A percentile compares a stretch with the other conserved stretches of the same genome.
Evolutionary conservation across 2,329 filamentous ascomycete species (phyloP).

Genomic region (Exophiala viscosa): DNA sequence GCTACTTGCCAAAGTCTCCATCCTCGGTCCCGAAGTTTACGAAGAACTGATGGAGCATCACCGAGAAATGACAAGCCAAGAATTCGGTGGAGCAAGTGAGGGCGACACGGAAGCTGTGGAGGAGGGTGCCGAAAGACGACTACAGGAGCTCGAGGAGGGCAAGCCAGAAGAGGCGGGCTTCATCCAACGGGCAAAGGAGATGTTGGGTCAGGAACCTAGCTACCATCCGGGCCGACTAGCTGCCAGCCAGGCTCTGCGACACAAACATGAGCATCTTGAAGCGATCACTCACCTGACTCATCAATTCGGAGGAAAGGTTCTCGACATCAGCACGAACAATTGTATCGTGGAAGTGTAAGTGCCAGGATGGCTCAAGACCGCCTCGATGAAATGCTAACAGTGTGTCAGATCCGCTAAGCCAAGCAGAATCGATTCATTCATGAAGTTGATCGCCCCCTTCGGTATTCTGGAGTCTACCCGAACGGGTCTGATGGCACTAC

Average conservation of each 20-base stretch:
- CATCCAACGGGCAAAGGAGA: slow-evolving; percentile 25
- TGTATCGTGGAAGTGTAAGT: slow-evolving; percentile 96
- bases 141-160: slow-evolving; percentile 38
- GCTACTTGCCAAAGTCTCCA: slow-evolving; percentile 92
- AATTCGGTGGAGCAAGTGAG: slow-evolving; percentile 31
- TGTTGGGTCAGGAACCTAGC: slow-evolving; percentile 47
- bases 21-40: slow-evolving; percentile 95
- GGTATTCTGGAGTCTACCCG: slow-evolving; percentile 94
- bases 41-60: slow-evolving; percentile 95
- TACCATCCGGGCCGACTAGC: slow-evolving; percentile 89
- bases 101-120: slow-evolving; percentile 36
- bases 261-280: slow-evolving; percentile 96
- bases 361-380: slow-evolving; percentile 21
- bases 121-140: slow-evolving; percentile 26
- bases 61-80: slow-evolving; percentile 71
- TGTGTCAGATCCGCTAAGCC: slow-evolving; percentile 77
- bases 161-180: slow-evolving; percentile 29
- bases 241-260: slow-evolving; percentile 80
- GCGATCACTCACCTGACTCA: slow-evolving; percentile 95
- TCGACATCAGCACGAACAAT: slow-evolving; percentile 97
- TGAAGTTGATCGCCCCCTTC: slow-evolving; percentile 91
- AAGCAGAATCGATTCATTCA: slow-evolving; percentile 89
- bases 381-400: slow-evolving; percentile 11
- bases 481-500: slow-evolving; percentile 94
- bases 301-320: slow-evolving; percentile 94